Conservation (phyloP, 768 basidiomycete genomes). For the Boletus vinaceobasis region DNA sequence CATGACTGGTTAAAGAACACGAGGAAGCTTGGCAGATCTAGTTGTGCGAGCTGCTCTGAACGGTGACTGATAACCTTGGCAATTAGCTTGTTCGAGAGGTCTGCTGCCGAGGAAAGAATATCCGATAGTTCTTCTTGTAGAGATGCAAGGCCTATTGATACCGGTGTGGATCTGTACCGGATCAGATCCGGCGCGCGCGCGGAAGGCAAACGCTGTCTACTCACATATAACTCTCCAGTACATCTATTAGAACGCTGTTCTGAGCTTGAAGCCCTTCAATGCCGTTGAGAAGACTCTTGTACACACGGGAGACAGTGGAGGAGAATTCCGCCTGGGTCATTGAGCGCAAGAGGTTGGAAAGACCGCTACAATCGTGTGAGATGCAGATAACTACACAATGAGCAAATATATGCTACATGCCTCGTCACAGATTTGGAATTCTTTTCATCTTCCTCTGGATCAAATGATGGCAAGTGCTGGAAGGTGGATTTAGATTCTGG, state of each 20-base stretch:
- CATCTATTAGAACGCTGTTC: conserved; percentile 51
- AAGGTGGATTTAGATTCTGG: not conserved
- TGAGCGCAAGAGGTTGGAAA: conserved; percentile 56
- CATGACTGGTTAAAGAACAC: conserved; percentile 82
- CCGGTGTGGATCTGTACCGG: conserved; percentile 34
- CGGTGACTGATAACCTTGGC: conserved; percentile 77
- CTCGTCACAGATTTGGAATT: conserved; percentile 29
- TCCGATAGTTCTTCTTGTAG: conserved; percentile 70
- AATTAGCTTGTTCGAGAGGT: conserved; percentile 79
- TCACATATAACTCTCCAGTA: conserved; percentile 50
- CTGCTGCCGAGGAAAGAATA: conserved; percentile 74
- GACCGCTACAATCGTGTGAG: conserved; percentile 23
- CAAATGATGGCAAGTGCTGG: conserved; percentile 61
- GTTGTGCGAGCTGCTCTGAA: conserved; percentile 71
- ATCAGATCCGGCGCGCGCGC: conserved; percentile 1
- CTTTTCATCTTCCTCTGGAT: conserved; percentile 50
- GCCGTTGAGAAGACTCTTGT: conserved; percentile 56
- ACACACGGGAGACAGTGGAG: conserved; percentile 56
- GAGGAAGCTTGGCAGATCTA: conserved; percentile 73
- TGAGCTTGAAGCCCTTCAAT: conserved; percentile 69
- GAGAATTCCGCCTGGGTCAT: conserved; percentile 72
- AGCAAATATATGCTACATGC: conserved; percentile 10
- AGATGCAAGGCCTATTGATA: conserved; percentile 41
- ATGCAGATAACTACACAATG: not conserved
- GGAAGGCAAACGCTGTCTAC: conserved; percentile 4